A percentile compares a stretch with the other conserved stretches of the same genome.
Conservation (phyloP, 83 land plant genomes). For the Isoetes engelmannii region DNA sequence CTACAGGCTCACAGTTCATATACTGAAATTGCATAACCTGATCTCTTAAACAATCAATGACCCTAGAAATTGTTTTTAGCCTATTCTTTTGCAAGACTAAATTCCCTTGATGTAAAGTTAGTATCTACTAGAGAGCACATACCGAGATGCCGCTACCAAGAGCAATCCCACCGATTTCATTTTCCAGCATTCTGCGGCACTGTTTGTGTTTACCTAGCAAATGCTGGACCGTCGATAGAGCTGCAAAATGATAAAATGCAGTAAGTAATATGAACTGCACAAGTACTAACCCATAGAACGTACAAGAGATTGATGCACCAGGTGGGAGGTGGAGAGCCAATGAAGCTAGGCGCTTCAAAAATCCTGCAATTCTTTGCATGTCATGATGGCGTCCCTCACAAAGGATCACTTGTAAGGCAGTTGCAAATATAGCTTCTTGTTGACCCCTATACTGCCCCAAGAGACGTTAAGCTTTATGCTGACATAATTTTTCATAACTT, state of each 20-base stretch:
- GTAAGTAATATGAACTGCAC: conserved; percentile 3
- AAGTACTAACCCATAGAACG: neutral
- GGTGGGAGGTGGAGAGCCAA: conserved; percentile 65
- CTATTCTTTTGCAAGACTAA: no score
- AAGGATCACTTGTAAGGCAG: conserved; percentile 85
- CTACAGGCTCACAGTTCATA: no score
- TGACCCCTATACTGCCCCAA: conserved; percentile 26
- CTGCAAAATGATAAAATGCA: conserved; percentile 40
- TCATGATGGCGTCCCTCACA: conserved; percentile 93
- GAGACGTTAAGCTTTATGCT: conserved; percentile 8
- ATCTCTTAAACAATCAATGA: no score
- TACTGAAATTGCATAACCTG: no score
- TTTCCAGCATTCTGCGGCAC: conserved; percentile 79
- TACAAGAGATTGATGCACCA: conserved; percentile 91
- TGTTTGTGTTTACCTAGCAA: conserved; percentile 77
- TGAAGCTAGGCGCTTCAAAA: conserved; percentile 80
- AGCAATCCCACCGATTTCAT: conserved; percentile 92
- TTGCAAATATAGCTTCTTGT: conserved; percentile 51
- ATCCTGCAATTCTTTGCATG: conserved; percentile 96
- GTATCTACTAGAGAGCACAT: conserved; percentile 11
- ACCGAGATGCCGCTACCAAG: conserved; percentile 72
- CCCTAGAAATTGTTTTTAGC: no score
- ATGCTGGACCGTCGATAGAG: conserved; percentile 63
- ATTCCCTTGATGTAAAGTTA: no score
- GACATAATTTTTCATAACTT: neutral